These are phyloP conservation scores for Ophiostoma pallidulum DNA, from an alignment of 2,329 filamentous ascomycete species.

Conservation along the genomic window DNA sequence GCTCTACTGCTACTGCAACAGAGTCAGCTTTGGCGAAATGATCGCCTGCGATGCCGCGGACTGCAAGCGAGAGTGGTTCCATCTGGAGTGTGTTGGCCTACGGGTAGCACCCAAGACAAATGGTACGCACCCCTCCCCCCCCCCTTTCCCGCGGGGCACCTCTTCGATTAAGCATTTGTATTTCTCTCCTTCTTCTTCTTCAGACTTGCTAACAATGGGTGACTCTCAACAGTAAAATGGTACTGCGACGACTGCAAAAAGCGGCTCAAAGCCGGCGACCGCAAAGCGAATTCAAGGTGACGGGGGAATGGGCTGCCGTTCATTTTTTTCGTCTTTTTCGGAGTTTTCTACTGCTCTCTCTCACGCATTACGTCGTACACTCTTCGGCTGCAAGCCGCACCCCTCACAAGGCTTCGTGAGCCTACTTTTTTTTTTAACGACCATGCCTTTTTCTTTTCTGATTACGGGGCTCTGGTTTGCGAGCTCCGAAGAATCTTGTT, in stretches of 20 bases:
- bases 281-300: constrained; percentile 41
- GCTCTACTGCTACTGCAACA: constrained; percentile 70
- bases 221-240: constrained; percentile 61
- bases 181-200: background rate
- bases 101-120: constrained; percentile 69
- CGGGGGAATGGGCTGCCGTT: too few relatives aligned
- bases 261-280: constrained; percentile 46
- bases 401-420: too few relatives aligned
- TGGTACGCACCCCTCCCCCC: too few relatives aligned
- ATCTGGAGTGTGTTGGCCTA: constrained; percentile 70
- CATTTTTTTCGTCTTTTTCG: too few relatives aligned
- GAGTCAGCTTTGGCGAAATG: constrained; percentile 76
- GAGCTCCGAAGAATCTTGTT: too few relatives aligned
- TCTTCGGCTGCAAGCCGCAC: too few relatives aligned
- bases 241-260: constrained; percentile 73
- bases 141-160: too few relatives aligned
- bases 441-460: background rate
- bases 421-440: background rate
- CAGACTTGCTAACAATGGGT: background rate
- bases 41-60: constrained; percentile 67
- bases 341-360: too few relatives aligned
- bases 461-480: too few relatives aligned
- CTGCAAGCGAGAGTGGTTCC: constrained; percentile 74
- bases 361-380: too few relatives aligned
- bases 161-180: too few relatives aligned